A percentile compares a stretch with the other conserved stretches of the same genome.
Evolutionary conservation across 2,329 filamentous ascomycete genomes (phyloP).

Genomic region (Graphilbum sp.): DNA sequence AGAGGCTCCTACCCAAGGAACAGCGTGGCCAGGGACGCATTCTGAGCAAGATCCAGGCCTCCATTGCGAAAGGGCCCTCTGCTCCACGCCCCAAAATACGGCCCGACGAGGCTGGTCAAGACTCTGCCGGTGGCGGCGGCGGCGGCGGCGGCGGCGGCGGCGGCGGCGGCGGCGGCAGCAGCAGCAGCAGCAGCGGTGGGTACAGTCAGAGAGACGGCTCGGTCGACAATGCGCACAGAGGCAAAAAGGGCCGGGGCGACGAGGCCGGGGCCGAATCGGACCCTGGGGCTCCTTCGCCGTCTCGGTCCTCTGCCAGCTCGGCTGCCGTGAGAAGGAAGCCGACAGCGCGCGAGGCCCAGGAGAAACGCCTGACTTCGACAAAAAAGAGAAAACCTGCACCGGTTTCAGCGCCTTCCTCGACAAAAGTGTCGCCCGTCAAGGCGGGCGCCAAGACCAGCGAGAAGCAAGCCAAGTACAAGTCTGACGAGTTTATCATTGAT

Average conservation of each 20-base stretch:
- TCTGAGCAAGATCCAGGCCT: constrained; percentile 43
- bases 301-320: constrained; percentile 19
- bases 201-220: neutral
- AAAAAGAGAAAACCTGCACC: constrained; percentile 18
- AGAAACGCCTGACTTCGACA: constrained; percentile 35
- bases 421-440: constrained; percentile 24
- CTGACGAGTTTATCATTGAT: constrained; percentile 38
- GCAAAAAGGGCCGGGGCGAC: constrained; percentile 7
- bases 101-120: constrained; percentile 25
- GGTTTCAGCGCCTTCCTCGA: constrained; percentile 6
- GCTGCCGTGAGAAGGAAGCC: constrained; percentile 28
- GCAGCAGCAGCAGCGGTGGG: neutral
- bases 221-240: too few relatives aligned
- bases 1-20: constrained; percentile 38
- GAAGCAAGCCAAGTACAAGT: constrained; percentile 26
- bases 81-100: constrained; percentile 33
- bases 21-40: constrained; percentile 44
- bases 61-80: constrained; percentile 33
- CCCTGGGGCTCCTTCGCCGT: constrained; percentile 6
- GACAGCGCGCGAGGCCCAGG: constrained; percentile 34
- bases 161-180: constrained; percentile 14
- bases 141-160: constrained; percentile 26
- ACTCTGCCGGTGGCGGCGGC: constrained; percentile 8
- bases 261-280: constrained; percentile 12
- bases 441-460: constrained; percentile 23